phyloP scores from a whole-genome alignment of 148 eudicot genomes.

The Limonium bicolor region DNA sequence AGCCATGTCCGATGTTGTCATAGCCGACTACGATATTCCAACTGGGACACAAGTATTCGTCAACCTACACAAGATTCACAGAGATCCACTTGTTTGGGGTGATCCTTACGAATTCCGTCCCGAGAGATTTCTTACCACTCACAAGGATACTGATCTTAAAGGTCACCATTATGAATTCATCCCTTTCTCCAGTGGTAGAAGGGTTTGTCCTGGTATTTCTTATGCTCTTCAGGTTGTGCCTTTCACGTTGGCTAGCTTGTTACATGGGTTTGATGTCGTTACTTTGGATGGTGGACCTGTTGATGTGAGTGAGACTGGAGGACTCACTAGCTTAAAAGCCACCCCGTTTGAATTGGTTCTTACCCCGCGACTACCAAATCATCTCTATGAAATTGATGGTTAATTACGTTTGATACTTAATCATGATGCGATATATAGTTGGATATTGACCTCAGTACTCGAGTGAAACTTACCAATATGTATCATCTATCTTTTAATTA shows the following conservation, averaged over 20 bases:
- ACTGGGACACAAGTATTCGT: neutral
- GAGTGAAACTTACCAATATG: no score
- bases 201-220: slow-evolving; percentile 6
- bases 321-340: slow-evolving; percentile 3
- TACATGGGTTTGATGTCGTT: slow-evolving; percentile 2
- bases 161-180: slow-evolving; percentile 10
- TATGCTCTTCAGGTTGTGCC: slow-evolving; percentile 1
- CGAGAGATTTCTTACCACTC: neutral
- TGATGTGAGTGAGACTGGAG: slow-evolving; percentile 7
- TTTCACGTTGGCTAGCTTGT: slow-evolving; percentile 2
- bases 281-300: neutral
- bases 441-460: no score
- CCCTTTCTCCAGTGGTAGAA: slow-evolving; percentile 12
- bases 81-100: neutral
- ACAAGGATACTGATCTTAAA: slow-evolving; percentile 9
- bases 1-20: neutral
- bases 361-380: neutral
- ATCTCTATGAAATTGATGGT: slow-evolving; percentile 6
- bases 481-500: no score
- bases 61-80: slow-evolving; percentile 3
- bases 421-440: no score
- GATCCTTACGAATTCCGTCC: neutral
- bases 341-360: slow-evolving; percentile 6
- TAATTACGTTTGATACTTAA: no score
- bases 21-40: slow-evolving; percentile 3